Conservation (phyloP, 208 protist genomes). For the Leishmania braziliensis region DNA sequence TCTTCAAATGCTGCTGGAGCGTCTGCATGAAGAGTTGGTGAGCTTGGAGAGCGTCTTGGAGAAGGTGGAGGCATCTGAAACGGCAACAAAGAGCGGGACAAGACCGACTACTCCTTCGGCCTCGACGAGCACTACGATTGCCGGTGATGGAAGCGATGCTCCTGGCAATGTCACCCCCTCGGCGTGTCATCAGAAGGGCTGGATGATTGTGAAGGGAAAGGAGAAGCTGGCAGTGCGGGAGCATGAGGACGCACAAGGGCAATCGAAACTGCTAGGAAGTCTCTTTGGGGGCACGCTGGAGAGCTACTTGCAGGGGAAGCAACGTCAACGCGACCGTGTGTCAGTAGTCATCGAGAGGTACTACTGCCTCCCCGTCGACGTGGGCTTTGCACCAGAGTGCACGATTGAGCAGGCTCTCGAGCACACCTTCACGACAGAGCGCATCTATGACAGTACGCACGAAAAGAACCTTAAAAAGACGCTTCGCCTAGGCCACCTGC, state of each 20-base stretch:
- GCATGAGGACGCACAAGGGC: conserved; percentile 44
- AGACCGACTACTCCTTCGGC: neutral
- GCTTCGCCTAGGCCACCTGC: conserved; percentile 49
- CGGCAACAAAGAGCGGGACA: neutral
- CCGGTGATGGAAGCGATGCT: no score
- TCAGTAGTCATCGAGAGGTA: conserved; percentile 74
- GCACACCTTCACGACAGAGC: conserved; percentile 57
- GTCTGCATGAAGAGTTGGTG: conserved; percentile 59
- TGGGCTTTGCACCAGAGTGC: conserved; percentile 63
- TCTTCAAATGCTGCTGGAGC: conserved; percentile 69
- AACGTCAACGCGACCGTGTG: conserved; percentile 45
- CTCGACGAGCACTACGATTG: neutral
- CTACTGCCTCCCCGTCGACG: conserved; percentile 64
- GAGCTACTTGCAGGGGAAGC: conserved; percentile 71
- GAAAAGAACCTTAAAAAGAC: conserved; percentile 71
- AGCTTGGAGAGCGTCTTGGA: conserved; percentile 26
- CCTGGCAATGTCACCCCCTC: neutral
- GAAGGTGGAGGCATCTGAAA: neutral
- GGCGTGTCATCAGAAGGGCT: conserved; percentile 42
- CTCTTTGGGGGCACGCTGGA: conserved; percentile 77
- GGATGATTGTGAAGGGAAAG: conserved; percentile 66
- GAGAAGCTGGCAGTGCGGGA: conserved; percentile 60
- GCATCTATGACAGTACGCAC: conserved; percentile 59
- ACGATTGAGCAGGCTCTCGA: conserved; percentile 74
- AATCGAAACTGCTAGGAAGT: conserved; percentile 50